Percentiles rank a stretch among this genome's conserved stretches.
Conservation (phyloP, 140 eudicot genomes). For the Ambrosia hybrid region DNA sequence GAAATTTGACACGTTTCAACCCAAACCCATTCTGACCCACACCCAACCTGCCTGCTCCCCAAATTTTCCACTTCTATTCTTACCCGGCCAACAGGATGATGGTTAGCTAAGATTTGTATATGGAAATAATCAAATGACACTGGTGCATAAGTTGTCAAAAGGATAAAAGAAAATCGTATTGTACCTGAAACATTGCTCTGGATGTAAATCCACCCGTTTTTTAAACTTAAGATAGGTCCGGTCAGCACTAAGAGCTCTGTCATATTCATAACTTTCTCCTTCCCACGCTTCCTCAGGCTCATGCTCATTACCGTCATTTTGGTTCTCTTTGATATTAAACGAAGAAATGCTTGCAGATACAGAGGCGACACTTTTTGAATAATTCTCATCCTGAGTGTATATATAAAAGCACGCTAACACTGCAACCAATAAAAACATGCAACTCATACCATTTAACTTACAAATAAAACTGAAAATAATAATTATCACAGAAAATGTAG, state of each 20-base stretch:
- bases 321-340: conserved; percentile 40
- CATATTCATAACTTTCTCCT: conserved; percentile 87
- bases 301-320: conserved; percentile 39
- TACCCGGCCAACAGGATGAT: no score
- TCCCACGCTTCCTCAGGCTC: conserved; percentile 69
- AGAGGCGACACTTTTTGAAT: conserved; percentile 39
- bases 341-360: conserved; percentile 40
- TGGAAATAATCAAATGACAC: no score
- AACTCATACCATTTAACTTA: background rate
- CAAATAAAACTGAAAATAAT: background rate
- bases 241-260: conserved; percentile 77
- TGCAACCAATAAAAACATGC: conserved; percentile 42
- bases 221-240: conserved; percentile 92
- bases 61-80: no score
- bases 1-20: no score
- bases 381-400: conserved; percentile 54
- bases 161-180: no score
- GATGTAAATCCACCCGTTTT: conserved; percentile 74
- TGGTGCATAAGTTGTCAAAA: no score
- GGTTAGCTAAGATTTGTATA: no score
- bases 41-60: no score
- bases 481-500: background rate
- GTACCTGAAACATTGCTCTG: conserved; percentile 97
- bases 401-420: conserved; percentile 90
- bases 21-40: no score